These are phyloP conservation scores for Trichopus zeylanicus DNA, from an alignment of 116 monocot genomes.

Conservation along the genomic window DNA sequence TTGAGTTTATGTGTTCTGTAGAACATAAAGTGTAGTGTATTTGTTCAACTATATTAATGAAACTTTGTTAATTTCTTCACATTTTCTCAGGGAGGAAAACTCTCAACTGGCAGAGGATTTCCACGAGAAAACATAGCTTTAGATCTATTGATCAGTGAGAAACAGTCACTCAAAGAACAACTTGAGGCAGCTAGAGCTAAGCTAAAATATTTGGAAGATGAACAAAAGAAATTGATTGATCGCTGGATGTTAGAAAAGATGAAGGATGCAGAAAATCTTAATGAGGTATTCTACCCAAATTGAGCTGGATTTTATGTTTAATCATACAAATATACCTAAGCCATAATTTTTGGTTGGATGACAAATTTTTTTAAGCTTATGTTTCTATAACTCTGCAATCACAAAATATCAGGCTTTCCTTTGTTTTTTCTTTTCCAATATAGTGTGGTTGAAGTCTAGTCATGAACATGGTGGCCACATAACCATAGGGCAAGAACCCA, in stretches of 20 bases:
- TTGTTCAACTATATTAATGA: neutral
- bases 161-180: constrained; percentile 55
- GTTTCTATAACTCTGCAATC: neutral
- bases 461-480: too few species aligned
- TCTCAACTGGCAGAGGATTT: constrained; percentile 46
- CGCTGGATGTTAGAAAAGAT: constrained; percentile 96
- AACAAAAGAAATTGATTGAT: constrained; percentile 77
- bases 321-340: neutral
- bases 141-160: constrained; percentile 57
- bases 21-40: neutral
- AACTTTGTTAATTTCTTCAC: neutral
- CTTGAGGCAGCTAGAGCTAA: constrained; percentile 44
- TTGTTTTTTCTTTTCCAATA: too few species aligned
- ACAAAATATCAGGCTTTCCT: too few species aligned
- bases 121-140: constrained; percentile 66
- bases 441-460: too few species aligned
- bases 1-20: constrained; percentile 12
- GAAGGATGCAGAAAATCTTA: constrained; percentile 92
- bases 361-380: neutral
- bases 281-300: constrained; percentile 78
- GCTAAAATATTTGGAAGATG: constrained; percentile 47
- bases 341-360: neutral
- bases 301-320: neutral
- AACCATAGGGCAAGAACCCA: too few species aligned
- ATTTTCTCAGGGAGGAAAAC: constrained; percentile 70